Evolutionary conservation across 2,329 filamentous ascomycete genomes (phyloP).

Genomic region (Zymoseptoria ardabiliae): DNA sequence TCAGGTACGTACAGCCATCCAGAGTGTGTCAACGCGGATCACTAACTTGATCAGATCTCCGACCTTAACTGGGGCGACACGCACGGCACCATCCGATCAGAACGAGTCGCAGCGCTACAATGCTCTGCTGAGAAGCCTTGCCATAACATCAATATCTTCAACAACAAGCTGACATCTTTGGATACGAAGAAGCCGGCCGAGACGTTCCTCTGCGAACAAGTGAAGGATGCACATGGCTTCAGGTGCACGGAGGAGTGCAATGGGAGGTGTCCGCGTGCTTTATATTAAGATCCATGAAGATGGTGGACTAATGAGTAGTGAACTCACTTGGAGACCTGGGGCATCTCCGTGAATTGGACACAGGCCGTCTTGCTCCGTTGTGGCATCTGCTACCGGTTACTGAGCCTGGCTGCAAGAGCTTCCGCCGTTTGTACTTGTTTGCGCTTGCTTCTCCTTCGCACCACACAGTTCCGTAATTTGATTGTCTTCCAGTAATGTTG

Average conservation of each 20-base stretch:
- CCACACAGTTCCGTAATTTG: background rate
- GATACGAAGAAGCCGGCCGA: slow-evolving; percentile 1
- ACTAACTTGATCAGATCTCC: no score
- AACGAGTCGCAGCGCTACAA: slow-evolving; percentile 19
- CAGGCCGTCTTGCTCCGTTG: no score
- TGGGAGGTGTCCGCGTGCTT: background rate
- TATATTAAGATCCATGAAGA: background rate
- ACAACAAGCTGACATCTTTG: slow-evolving; percentile 5
- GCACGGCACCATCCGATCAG: slow-evolving; percentile 23
- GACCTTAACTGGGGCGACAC: slow-evolving; percentile 27
- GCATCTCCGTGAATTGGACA: no score
- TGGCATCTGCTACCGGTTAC: no score
- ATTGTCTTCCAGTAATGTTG: no score
- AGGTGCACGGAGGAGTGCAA: slow-evolving; percentile 5
- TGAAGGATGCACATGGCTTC: slow-evolving; percentile 9
- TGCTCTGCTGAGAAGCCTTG: slow-evolving; percentile 25
- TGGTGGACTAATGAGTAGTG: background rate
- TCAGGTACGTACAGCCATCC: no score
- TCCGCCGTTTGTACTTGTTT: background rate
- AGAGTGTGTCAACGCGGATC: no score
- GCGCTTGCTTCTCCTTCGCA: background rate
- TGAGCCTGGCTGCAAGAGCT: no score
- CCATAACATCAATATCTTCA: slow-evolving; percentile 14
- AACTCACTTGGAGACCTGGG: background rate
- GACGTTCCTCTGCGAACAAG: slow-evolving; percentile 9